Conservation (phyloP, 2,329 filamentous ascomycete genomes). For the Pseudogymnoascus sp. region DNA sequence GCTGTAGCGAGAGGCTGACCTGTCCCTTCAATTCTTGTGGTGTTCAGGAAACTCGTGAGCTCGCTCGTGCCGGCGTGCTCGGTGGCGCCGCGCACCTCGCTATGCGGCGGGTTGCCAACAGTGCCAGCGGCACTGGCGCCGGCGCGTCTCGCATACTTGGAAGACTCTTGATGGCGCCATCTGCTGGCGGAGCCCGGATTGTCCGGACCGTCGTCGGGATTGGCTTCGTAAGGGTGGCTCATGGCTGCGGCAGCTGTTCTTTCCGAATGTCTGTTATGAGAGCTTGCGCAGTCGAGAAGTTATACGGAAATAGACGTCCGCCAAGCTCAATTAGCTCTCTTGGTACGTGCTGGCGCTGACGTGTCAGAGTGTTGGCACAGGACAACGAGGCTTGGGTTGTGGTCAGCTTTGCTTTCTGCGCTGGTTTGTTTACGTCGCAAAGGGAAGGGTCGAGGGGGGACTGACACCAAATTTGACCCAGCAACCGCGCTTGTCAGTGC, state of each 20-base stretch:
- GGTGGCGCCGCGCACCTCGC: slow-evolving; percentile 31
- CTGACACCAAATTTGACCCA: neutral
- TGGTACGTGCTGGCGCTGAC: neutral
- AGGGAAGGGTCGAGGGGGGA: neutral
- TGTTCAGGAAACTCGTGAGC: slow-evolving; percentile 50
- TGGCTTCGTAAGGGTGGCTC: slow-evolving; percentile 22
- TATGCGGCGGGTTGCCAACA: slow-evolving; percentile 22
- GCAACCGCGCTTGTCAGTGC: neutral
- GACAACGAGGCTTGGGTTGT: neutral
- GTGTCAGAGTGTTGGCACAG: neutral
- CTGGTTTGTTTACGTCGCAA: slow-evolving; percentile 2
- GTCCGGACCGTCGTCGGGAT: slow-evolving; percentile 33
- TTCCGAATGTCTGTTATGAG: slow-evolving; percentile 21
- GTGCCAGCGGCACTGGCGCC: slow-evolving; percentile 21
- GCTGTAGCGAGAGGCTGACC: neutral
- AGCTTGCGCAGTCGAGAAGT: neutral
- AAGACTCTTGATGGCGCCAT: slow-evolving; percentile 59
- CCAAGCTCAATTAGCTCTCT: neutral
- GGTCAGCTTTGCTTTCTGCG: neutral
- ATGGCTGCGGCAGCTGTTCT: slow-evolving; percentile 21
- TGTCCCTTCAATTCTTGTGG: slow-evolving; percentile 37
- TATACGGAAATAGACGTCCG: neutral
- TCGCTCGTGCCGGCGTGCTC: slow-evolving; percentile 39
- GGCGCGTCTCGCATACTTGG: slow-evolving; percentile 45
- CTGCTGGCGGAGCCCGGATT: slow-evolving; percentile 48